phyloP scores from a whole-genome alignment of 495 filamentous ascomycete genomes.

The Hypomontagnella monticulosa region DNA sequence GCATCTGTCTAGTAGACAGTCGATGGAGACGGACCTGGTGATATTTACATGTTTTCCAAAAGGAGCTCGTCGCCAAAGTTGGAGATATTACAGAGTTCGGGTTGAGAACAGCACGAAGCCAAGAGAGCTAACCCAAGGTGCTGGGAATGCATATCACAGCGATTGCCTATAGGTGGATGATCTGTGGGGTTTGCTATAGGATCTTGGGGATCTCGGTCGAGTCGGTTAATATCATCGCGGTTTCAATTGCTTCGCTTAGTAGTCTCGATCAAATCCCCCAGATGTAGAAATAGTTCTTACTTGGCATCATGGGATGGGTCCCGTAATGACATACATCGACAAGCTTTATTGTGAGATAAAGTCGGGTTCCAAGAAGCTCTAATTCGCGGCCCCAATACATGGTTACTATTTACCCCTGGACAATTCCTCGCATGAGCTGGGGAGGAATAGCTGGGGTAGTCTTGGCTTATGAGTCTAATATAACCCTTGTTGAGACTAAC shows the following conservation, averaged over 20 bases:
- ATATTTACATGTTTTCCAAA: slow-evolving; percentile 6
- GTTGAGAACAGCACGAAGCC: slow-evolving; percentile 14
- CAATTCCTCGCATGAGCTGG: slow-evolving; percentile 25
- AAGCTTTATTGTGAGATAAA: not conserved
- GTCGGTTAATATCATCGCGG: slow-evolving; percentile 23
- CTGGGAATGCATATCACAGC: slow-evolving; percentile 11
- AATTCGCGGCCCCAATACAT: slow-evolving; percentile 9
- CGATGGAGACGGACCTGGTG: not conserved
- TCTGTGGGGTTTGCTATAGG: slow-evolving; percentile 28
- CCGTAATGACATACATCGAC: not conserved
- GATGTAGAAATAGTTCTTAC: slow-evolving; percentile 4
- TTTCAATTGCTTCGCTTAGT: slow-evolving; percentile 4
- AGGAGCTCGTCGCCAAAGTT: not conserved
- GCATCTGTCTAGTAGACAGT: not conserved
- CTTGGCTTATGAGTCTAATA: slow-evolving; percentile 1
- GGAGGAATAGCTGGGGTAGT: slow-evolving; percentile 5
- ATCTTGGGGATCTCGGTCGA: slow-evolving; percentile 20
- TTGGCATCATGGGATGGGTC: slow-evolving; percentile 5
- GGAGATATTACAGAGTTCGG: not conserved
- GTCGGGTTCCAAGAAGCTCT: not conserved
- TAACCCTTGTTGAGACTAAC: slow-evolving; percentile 7
- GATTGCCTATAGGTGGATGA: slow-evolving; percentile 45
- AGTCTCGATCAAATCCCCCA: not conserved
- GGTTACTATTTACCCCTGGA: not conserved
- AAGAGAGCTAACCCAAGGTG: slow-evolving; percentile 11